phyloP scores from a whole-genome alignment of 257 asterid genomes.

The Pogostemon cablin region DNA sequence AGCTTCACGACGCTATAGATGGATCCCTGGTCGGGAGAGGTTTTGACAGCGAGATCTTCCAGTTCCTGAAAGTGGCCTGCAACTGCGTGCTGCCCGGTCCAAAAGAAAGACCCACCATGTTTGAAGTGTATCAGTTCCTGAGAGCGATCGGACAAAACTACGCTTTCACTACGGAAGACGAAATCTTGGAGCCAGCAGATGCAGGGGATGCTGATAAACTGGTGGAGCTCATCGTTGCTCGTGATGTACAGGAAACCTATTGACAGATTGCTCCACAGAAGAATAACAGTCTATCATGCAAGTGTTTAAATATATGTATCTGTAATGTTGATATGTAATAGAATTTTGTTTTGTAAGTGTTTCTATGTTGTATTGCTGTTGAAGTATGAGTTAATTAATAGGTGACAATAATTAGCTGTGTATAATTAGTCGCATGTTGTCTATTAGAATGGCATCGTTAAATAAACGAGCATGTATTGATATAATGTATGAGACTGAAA shows the following conservation, averaged over 20 bases:
- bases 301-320: constrained; percentile 23
- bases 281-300: not conserved
- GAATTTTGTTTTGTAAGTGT: constrained; percentile 17
- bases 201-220: constrained; percentile 45
- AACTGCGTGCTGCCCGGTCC: constrained; percentile 67
- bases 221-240: constrained; percentile 87
- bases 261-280: constrained; percentile 1
- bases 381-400: not conserved
- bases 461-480: not conserved
- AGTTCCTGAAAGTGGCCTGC: constrained; percentile 82
- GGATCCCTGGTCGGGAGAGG: constrained; percentile 59
- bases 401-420: not conserved
- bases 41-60: constrained; percentile 65
- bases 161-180: constrained; percentile 66
- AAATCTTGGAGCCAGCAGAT: constrained; percentile 53
- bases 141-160: constrained; percentile 73
- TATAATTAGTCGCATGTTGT: not conserved
- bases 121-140: constrained; percentile 80
- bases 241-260: constrained; percentile 44
- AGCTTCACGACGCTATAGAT: constrained; percentile 75
- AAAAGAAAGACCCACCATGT: constrained; percentile 89
- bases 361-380: not conserved
- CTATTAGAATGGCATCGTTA: too few relatives aligned
- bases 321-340: constrained; percentile 25
- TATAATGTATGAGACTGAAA: too few relatives aligned